Evolutionary conservation across 2,329 filamentous ascomycete species (phyloP).

Genomic region (Meredithiella fracta): DNA sequence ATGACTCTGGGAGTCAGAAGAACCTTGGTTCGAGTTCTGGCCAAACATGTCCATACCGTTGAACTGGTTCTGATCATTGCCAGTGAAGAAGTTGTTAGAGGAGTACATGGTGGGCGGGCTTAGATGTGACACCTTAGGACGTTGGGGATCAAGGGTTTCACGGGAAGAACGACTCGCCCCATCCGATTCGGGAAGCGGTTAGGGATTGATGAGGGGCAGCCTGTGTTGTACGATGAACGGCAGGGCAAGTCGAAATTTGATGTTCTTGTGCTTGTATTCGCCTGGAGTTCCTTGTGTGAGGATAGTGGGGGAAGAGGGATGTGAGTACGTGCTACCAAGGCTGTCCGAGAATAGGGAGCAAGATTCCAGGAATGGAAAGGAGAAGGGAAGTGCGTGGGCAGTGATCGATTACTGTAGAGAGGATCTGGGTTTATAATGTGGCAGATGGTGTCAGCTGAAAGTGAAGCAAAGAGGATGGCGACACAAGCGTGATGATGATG

Average conservation of each 20-base stretch:
- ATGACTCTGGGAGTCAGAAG: background rate
- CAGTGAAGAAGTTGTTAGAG: no score
- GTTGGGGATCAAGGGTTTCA: conserved; percentile 2
- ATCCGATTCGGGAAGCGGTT: conserved; percentile 6
- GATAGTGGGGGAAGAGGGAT: no score
- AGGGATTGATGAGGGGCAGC: background rate
- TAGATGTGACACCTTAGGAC: background rate
- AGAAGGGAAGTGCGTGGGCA: no score
- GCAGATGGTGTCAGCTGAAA: background rate
- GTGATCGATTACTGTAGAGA: no score
- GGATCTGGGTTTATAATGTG: no score
- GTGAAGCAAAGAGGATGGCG: background rate
- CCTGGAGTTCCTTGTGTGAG: no score
- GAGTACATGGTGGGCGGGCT: background rate
- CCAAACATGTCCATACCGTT: conserved; percentile 1
- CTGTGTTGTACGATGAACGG: background rate
- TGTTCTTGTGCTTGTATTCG: background rate
- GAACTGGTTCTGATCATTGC: no score
- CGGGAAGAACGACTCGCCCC: conserved; percentile 4
- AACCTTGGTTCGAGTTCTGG: background rate
- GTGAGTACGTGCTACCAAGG: no score
- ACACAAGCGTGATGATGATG: no score
- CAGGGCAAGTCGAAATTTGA: background rate
- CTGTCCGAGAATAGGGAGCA: background rate
- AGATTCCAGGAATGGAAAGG: background rate